Conservation (phyloP, 768 basidiomycete species). For the Rhodotorula babjevae region DNA sequence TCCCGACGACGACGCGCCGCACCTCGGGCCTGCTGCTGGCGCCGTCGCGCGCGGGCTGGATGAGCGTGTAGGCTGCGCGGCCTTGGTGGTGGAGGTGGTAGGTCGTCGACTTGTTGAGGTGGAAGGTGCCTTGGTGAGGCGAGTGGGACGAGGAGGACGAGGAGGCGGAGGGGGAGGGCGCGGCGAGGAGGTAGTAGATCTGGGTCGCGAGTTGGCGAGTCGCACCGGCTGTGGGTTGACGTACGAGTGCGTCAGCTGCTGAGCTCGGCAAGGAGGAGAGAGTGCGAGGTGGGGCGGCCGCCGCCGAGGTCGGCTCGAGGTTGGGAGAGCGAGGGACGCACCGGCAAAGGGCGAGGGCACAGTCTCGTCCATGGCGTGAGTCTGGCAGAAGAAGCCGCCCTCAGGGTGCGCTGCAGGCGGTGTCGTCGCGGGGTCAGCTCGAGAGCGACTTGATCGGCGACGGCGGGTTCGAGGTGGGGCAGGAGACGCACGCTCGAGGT, state of each 20-base stretch:
- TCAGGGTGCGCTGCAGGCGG: slow-evolving; percentile 1
- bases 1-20: slow-evolving; percentile 53
- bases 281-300: too few species aligned
- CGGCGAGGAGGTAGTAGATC: slow-evolving; percentile 54
- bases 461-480: slow-evolving; percentile 36
- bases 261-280: too few species aligned
- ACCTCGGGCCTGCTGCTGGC: slow-evolving; percentile 42
- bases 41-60: slow-evolving; percentile 44
- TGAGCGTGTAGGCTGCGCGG: slow-evolving; percentile 55
- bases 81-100: slow-evolving; percentile 57
- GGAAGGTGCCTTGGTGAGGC: slow-evolving; percentile 33
- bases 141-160: background rate
- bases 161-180: background rate
- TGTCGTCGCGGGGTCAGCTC: too few species aligned
- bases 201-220: slow-evolving; percentile 48
- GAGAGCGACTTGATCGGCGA: too few species aligned
- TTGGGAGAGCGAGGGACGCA: slow-evolving; percentile 19
- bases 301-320: too few species aligned
- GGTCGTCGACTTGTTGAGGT: slow-evolving; percentile 44
- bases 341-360: slow-evolving; percentile 48
- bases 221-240: slow-evolving; percentile 40
- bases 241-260: too few species aligned
- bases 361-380: slow-evolving; percentile 45
- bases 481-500: slow-evolving; percentile 45
- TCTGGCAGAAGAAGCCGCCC: slow-evolving; percentile 49